These are phyloP conservation scores for Arthrobotrys megalospora DNA, from an alignment of 2,329 filamentous ascomycete species.

Conservation along the genomic window DNA sequence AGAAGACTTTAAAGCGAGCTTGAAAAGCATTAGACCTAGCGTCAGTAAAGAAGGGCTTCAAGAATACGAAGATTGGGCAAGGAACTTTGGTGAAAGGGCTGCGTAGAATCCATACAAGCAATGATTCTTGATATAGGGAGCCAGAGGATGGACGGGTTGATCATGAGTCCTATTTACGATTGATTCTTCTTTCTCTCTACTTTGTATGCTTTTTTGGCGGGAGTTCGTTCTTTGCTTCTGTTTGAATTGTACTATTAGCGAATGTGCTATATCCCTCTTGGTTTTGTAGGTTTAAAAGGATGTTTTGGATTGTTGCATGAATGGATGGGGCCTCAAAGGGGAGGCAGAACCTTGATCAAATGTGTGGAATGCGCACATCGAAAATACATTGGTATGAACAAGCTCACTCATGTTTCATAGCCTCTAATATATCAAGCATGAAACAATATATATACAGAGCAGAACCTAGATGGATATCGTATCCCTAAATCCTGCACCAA, in stretches of 20 bases:
- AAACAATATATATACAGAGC: conserved; percentile 13
- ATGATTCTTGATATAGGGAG: conserved; percentile 18
- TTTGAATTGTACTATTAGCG: conserved; percentile 13
- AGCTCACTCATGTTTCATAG: neutral
- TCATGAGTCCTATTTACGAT: conserved; percentile 56
- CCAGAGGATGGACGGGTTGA: conserved; percentile 26
- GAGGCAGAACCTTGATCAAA: neutral
- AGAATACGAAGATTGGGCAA: conserved; percentile 94
- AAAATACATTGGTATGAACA: conserved; percentile 10
- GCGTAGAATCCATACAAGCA: conserved; percentile 69
- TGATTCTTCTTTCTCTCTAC: conserved; percentile 37
- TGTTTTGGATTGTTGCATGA: neutral
- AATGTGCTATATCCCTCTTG: neutral
- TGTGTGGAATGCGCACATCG: neutral
- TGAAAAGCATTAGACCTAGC: conserved; percentile 88
- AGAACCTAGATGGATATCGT: neutral
- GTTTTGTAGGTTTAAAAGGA: neutral
- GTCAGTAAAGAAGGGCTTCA: conserved; percentile 88
- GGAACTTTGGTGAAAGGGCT: conserved; percentile 85
- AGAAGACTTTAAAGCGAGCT: conserved; percentile 85
- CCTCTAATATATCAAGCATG: conserved; percentile 6
- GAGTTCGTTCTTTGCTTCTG: conserved; percentile 63
- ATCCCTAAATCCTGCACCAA: neutral
- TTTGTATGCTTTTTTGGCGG: conserved; percentile 36
- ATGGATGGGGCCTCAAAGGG: neutral